Evolutionary conservation across 2,329 filamentous ascomycete genomes (phyloP).

Genomic region (Bipolaris victoriae): DNA sequence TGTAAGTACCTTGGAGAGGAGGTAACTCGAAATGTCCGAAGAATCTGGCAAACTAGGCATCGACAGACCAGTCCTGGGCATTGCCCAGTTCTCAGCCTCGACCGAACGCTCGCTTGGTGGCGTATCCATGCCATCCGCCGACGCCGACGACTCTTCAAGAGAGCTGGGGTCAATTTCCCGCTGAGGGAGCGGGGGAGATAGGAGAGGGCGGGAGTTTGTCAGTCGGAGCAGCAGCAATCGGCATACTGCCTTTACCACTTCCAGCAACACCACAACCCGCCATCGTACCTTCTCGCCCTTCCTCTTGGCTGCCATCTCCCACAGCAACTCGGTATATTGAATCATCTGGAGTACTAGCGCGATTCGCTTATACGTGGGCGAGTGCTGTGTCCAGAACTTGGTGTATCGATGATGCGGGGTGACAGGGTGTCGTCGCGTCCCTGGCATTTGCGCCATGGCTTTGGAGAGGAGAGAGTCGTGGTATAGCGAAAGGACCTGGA

Average conservation of each 20-base stretch:
- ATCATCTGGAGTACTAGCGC: constrained; percentile 86
- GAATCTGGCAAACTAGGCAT: constrained; percentile 82
- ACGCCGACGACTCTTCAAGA: constrained; percentile 57
- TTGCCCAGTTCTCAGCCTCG: constrained; percentile 70
- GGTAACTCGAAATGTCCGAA: constrained; percentile 82
- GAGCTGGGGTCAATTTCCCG: constrained; percentile 75
- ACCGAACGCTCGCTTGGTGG: constrained; percentile 50
- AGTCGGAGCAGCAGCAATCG: constrained; percentile 78
- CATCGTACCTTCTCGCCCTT: constrained; percentile 81
- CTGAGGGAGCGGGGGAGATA: constrained; percentile 85
- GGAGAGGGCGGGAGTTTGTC: constrained; percentile 80
- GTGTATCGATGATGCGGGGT: constrained; percentile 69
- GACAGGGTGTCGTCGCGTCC: constrained; percentile 58
- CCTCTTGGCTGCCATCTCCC: constrained; percentile 94
- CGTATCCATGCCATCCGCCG: constrained; percentile 56
- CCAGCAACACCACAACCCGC: constrained; percentile 84
- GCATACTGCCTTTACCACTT: constrained; percentile 85
- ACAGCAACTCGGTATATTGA: constrained; percentile 93
- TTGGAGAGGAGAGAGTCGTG: constrained; percentile 85
- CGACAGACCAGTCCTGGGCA: constrained; percentile 91
- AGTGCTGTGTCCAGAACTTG: constrained; percentile 66
- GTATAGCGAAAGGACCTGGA: constrained; percentile 89
- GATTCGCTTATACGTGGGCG: constrained; percentile 76
- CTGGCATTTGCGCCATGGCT: constrained; percentile 63
- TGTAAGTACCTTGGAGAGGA: constrained; percentile 87